Conservation (phyloP, 2,329 filamentous ascomycete species). For the Cylindrodendrum hubeiense region DNA sequence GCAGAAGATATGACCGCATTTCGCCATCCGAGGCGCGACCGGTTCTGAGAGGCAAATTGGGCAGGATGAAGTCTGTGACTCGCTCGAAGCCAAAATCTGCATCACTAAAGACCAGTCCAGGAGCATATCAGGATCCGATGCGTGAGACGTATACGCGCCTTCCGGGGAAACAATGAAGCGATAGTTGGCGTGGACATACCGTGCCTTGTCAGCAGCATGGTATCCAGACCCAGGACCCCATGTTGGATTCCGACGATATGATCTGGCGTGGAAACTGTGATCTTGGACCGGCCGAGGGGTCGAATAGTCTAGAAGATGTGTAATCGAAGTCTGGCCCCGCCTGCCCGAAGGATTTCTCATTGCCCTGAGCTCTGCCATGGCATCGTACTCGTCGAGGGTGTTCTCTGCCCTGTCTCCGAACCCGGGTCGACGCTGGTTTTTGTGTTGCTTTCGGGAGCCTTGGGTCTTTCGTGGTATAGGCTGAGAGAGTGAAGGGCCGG, state of each 20-base stretch:
- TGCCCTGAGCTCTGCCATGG: conserved; percentile 81
- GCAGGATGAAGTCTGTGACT: conserved; percentile 89
- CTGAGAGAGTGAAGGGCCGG: conserved; percentile 47
- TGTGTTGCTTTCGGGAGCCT: conserved; percentile 83
- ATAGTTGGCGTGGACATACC: conserved; percentile 95
- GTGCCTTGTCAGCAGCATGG: conserved; percentile 90
- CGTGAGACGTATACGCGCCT: conserved; percentile 83
- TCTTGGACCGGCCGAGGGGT: conserved; percentile 78
- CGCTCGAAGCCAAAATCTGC: conserved; percentile 89
- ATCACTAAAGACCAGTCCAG: conserved; percentile 92
- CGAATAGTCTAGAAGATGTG: conserved; percentile 93
- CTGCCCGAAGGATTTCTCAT: conserved; percentile 73
- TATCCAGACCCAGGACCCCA: conserved; percentile 92
- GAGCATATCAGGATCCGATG: conserved; percentile 87
- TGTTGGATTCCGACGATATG: conserved; percentile 77
- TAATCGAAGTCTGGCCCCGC: conserved; percentile 96
- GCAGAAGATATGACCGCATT: conserved; percentile 97
- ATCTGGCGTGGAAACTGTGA: conserved; percentile 64
- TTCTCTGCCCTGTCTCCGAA: conserved; percentile 50
- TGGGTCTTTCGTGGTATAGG: conserved; percentile 79
- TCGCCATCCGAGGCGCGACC: conserved; percentile 95
- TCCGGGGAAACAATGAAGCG: conserved; percentile 92
- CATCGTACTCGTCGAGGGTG: conserved; percentile 81
- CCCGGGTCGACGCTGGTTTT: conserved; percentile 80
- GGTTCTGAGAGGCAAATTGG: conserved; percentile 95